phyloP scores from a whole-genome alignment of 768 basidiomycete species.

The Podaxis sp. region DNA sequence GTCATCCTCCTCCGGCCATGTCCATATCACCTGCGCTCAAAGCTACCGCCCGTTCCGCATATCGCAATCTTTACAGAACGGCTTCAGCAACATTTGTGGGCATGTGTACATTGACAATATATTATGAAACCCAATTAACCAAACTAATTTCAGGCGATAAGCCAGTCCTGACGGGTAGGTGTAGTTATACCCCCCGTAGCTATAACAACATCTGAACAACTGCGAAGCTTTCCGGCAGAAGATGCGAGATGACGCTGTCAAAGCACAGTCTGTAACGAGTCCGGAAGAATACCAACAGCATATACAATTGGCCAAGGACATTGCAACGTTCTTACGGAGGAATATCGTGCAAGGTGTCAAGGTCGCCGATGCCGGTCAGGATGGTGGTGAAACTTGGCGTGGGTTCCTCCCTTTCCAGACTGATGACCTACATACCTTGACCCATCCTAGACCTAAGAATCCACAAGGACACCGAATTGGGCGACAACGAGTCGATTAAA shows the following conservation, averaged over 20 bases:
- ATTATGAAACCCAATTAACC: background rate
- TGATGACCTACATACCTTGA: background rate
- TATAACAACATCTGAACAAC: constrained; percentile 9
- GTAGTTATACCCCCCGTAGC: background rate
- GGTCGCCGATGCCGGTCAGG: constrained; percentile 32
- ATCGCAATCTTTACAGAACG: constrained; percentile 69
- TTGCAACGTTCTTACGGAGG: constrained; percentile 69
- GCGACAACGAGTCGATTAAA: constrained; percentile 81
- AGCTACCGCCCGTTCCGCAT: constrained; percentile 71
- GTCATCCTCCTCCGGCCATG: constrained; percentile 35
- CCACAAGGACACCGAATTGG: constrained; percentile 82
- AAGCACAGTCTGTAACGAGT: constrained; percentile 41
- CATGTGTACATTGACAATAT: constrained; percentile 24
- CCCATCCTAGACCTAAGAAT: constrained; percentile 60
- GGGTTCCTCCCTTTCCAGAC: constrained; percentile 21
- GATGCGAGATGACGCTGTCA: constrained; percentile 59
- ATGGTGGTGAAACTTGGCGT: constrained; percentile 58
- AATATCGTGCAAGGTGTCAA: constrained; percentile 85
- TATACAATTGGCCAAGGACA: constrained; percentile 61
- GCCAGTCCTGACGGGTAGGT: constrained; percentile 51
- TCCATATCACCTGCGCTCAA: constrained; percentile 54
- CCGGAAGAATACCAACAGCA: constrained; percentile 50
- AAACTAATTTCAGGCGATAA: constrained; percentile 48
- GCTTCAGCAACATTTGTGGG: constrained; percentile 68
- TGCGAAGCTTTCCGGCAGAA: constrained; percentile 68